Base-by-base conservation (phyloP, 306 rosid species). In the Begonia fuchsioides region DNA sequence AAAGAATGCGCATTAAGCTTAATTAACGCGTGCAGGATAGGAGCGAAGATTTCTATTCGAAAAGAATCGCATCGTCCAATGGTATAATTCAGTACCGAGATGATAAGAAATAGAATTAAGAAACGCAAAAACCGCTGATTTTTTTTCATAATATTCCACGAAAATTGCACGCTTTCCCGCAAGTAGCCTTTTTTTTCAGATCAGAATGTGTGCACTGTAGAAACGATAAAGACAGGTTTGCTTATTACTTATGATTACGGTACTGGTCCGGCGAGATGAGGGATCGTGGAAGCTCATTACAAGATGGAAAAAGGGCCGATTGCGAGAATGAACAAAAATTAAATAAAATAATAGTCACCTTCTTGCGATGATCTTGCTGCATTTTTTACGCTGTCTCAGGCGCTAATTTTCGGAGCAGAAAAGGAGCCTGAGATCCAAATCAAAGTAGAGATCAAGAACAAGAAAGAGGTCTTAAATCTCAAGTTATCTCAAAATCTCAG, bases 301-400 rank as follows among this genome's bases (percentile, higher is more conserved):
- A 13, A 53, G 52, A 18, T 9, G 39, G 17, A 16, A 18, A 53
- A 47, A 2, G 12, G 10, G 12, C 43, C 13, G 19, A 11, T 56
- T 41, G 12, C 12, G 26, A 5, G 43, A 64, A 54, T 39, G 19
- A 15, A 48, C 41, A 35, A 39, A 57, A 39, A 8, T 44, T 26
- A 41, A 14, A 15, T 17, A 43, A 56, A 62, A 44, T 38, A 46
- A 58, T 41, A 18, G 41, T 56, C 66, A 83, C 97, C 97, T 83
- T 83, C 62, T 73, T 88, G 38, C 76, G 68, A 43, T 74, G 88
- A 72, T 81, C 93, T 60, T 70, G 85, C 78, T 74, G 83, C 93
- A 88, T 88, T 71, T 51, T 79, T 58, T 5, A 45, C 56, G 44
- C 49, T 55, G 57, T 40, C 19, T 48, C 69, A 43, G 69, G 52